These are phyloP conservation scores for Dictyostelium intermedium DNA, from an alignment of 78 protist species.

Conservation along the genomic window DNA sequence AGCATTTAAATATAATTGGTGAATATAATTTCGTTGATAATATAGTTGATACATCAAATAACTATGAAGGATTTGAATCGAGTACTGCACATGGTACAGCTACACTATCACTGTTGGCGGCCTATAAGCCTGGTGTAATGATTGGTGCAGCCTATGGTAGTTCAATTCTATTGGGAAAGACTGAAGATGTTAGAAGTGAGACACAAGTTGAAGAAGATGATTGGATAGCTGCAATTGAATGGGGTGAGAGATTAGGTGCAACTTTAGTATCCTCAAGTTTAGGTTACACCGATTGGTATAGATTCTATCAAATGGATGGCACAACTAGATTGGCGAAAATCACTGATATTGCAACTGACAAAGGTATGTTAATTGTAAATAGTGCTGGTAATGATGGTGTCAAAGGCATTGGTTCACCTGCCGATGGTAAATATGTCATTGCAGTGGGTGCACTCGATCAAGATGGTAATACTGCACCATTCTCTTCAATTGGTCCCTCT, in stretches of 20 bases:
- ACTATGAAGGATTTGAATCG: neutral
- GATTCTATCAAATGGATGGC: slow-evolving; percentile 61
- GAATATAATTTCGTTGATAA: slow-evolving; percentile 37
- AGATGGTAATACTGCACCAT: neutral
- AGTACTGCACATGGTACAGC: slow-evolving; percentile 42
- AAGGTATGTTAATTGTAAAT: slow-evolving; percentile 47
- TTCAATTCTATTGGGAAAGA: slow-evolving; percentile 25
- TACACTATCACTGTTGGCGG: slow-evolving; percentile 60
- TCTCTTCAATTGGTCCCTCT: slow-evolving; percentile 66
- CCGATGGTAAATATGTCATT: slow-evolving; percentile 7
- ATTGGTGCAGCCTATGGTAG: slow-evolving; percentile 56
- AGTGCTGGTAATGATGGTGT: slow-evolving; percentile 57
- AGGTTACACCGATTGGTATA: slow-evolving; percentile 54
- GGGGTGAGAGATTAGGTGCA: slow-evolving; percentile 68
- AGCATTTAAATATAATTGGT: neutral
- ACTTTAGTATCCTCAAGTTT: slow-evolving; percentile 24
- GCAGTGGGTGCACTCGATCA: slow-evolving; percentile 48
- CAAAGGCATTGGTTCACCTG: slow-evolving; percentile 33
- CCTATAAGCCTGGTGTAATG: slow-evolving; percentile 55
- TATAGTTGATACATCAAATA: neutral
- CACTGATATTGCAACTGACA: slow-evolving; percentile 29
- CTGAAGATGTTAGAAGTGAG: slow-evolving; percentile 54
- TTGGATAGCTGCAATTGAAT: slow-evolving; percentile 59
- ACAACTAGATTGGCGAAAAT: slow-evolving; percentile 10
- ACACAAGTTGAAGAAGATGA: slow-evolving; percentile 63